Conservation (phyloP, 768 basidiomycete species). For the Kwoniella botswanensis region DNA sequence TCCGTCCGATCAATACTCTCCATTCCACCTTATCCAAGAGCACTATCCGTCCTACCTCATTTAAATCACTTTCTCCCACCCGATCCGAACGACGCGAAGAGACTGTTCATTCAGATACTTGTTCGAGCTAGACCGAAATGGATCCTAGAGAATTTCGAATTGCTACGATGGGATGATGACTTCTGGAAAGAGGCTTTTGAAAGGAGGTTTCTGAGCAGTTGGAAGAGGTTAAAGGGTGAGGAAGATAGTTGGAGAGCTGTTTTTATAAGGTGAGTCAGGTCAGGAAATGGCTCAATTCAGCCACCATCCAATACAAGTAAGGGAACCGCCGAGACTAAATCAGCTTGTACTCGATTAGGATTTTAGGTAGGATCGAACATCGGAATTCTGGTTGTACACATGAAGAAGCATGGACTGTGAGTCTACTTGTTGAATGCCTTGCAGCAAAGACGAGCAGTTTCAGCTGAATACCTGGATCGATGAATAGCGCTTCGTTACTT, state of each 20-base stretch:
- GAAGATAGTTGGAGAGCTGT: conserved; percentile 50
- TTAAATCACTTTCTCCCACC: conserved; percentile 40
- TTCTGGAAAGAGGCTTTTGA: conserved; percentile 52
- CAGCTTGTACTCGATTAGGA: conserved; percentile 9
- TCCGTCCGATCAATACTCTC: conserved; percentile 31
- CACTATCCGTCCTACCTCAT: conserved; percentile 38
- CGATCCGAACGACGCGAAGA: conserved; percentile 20
- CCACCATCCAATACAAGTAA: too few species aligned
- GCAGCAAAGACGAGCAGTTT: background rate
- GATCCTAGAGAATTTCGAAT: conserved; percentile 49
- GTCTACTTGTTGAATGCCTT: conserved; percentile 1
- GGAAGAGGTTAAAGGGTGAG: conserved; percentile 47
- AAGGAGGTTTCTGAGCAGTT: conserved; percentile 49
- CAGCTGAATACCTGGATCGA: too few species aligned
- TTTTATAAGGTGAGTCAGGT: conserved; percentile 44
- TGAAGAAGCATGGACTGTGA: conserved; percentile 56
- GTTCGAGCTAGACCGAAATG: conserved; percentile 50
- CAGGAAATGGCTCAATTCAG: too few species aligned
- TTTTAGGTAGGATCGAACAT: conserved; percentile 49
- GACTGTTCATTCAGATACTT: conserved; percentile 42
- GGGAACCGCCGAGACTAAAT: too few species aligned
- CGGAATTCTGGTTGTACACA: conserved; percentile 52
- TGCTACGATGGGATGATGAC: conserved; percentile 36
- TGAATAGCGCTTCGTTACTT: conserved; percentile 48
- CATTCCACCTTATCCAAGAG: conserved; percentile 43